Base-by-base conservation (phyloP, 176 grass and related monocot species). In the Ampelocalamus luodianensis region DNA sequence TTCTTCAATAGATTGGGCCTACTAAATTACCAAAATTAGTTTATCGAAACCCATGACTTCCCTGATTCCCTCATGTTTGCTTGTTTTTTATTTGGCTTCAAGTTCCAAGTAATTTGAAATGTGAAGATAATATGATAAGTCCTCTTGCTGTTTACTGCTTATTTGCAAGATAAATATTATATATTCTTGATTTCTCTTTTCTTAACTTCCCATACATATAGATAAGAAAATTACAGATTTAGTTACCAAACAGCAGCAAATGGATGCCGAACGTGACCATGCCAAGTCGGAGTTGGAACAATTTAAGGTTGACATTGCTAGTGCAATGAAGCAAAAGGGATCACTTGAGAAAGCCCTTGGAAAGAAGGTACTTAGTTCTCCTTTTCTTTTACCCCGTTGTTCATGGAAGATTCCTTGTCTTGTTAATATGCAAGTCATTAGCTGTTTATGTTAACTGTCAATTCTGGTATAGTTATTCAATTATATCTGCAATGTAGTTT, bases 131-230 rank as follows among this genome's bases (percentile, higher is more conserved):
- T 24, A 27, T 66, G 49, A 11, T 60, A 64, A 50, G 11, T 74
- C 59, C 27, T 75, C 39, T 50, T 32, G 11, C 60, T 75, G 27
- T 83, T 86, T 65, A 90, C 18, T 80, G 46, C 10, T 79, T 81
- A 58, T 80, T 26, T 77, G 51, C 42, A 55, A 44, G 13, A 76
- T 67, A 85, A 60, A 56, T 81, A 49, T 69, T 38, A 15, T 3
- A 65, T 61, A 63, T 59, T 16, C 14, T 26, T 64, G 36, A 37
- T 49, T 71, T 91, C 38, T 87, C 84, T 78, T 90, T 24, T 86
- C 89, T 98, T 98, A 89, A 98, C 91, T 98, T 87, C 42, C 60
- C 96, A 82, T 79, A 98, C 96, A 95, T 89, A 98, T 98, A 92
- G 96, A 98, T 48, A 87, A 90, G 77, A 83, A 94, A 90, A 93